Percentiles rank a stretch among this genome's conserved stretches.
Evolutionary conservation across 768 basidiomycete genomes (phyloP).

Genomic region (Mycena filopes): DNA sequence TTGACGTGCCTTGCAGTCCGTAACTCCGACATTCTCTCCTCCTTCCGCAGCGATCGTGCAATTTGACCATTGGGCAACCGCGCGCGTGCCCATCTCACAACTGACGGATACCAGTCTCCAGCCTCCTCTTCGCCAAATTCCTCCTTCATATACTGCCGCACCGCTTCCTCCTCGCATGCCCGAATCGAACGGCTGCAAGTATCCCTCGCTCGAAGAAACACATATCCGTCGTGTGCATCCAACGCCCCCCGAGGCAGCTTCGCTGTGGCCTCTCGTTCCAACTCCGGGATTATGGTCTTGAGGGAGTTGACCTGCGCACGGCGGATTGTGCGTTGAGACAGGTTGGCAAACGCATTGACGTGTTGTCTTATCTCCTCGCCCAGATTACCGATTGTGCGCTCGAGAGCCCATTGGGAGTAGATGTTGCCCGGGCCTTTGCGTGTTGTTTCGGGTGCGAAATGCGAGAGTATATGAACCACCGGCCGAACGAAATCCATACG

Average conservation of each 20-base stretch:
- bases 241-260: not conserved
- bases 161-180: not conserved
- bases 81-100: conserved; percentile 3
- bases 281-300: conserved; percentile 27
- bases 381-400: conserved; percentile 28
- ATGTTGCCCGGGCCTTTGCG: conserved; percentile 37
- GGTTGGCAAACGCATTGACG: too few species aligned
- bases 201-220: not conserved
- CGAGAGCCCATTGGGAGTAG: conserved; percentile 45
- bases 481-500: conserved; percentile 44
- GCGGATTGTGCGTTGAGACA: too few species aligned
- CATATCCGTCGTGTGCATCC: not conserved
- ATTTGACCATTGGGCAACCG: conserved; percentile 1
- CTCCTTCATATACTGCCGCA: not conserved
- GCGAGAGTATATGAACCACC: conserved; percentile 9
- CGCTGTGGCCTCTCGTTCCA: not conserved
- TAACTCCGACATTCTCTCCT: not conserved
- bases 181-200: not conserved
- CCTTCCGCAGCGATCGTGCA: not conserved
- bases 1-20: not conserved
- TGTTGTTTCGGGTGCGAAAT: conserved; percentile 37
- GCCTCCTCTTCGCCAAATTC: not conserved
- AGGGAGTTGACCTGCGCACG: conserved; percentile 32
- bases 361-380: too few species aligned
- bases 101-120: not conserved